Base-by-base conservation (phyloP, 345 rosid species). In the Rhodamnia rubescens region DNA sequence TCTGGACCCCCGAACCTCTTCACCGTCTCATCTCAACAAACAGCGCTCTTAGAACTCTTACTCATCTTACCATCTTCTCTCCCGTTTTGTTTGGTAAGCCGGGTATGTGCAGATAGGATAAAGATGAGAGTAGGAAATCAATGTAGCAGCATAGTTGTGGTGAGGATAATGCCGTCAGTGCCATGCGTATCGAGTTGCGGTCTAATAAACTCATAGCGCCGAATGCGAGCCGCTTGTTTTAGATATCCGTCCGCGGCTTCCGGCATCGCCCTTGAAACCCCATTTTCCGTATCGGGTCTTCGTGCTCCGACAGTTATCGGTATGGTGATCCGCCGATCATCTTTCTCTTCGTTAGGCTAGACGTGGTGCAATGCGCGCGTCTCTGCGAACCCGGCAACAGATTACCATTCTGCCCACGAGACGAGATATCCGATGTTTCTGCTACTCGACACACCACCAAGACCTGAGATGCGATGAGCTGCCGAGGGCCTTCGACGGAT, bases 341-440 rank as follows among this genome's bases (percentile, higher is more conserved):
- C 42, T 29, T 29, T 61, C 74, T 61, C 74, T 29, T 15, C 74
- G 29, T 64, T 29, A 1, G 42, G 44, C 12, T 3, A 20, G 36
- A 16, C 8, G 21, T 11, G 3, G 22, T 32, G 44, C 6, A 16
- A 42, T 0, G 7, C 44, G 14, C 6, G 6, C 24, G 0, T 0
- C 47, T 18, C 14, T 2, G 2, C 3, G 11, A 21, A 54, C 57
- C 20, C 24, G 24, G 56, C 24, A 8, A 49, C 50, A 2, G 50
- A 49, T 49, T 3, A 10, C 11, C 11, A 9, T n/a, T n/a, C n/a
- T 2, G 50, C 50, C 50, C 12, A 11, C 50, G 50, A 49, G 50
- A 49, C 40, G 40, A 9, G 52, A 50, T 11, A 11, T 50, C 52
- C 4, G 52, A 50, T 50, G 52, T 50, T 50, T 50, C 52, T 50